These are phyloP conservation scores for Nepenthes alata DNA, from an alignment of 179 eudicot genomes.

Conservation along the genomic window DNA sequence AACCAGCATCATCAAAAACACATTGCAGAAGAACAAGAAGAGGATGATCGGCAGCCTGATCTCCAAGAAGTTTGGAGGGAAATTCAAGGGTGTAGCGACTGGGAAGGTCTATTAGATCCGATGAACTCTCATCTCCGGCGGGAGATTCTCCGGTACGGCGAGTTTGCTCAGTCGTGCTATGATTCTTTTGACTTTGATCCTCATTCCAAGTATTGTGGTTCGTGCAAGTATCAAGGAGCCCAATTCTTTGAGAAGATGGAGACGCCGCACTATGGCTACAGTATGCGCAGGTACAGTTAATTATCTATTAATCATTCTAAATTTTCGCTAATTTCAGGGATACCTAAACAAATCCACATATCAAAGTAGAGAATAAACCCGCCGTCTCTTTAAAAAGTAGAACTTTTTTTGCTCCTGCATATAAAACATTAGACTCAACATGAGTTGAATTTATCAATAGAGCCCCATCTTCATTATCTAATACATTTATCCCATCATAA, in stretches of 20 bases:
- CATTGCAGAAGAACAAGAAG: slow-evolving; percentile 6
- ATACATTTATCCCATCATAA: too few relatives aligned
- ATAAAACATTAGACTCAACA: too few relatives aligned
- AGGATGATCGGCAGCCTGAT: slow-evolving; percentile 15
- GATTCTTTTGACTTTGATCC: slow-evolving; percentile 81
- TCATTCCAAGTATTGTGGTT: slow-evolving; percentile 72
- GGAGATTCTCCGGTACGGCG: slow-evolving; percentile 63
- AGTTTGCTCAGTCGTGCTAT: slow-evolving; percentile 65
- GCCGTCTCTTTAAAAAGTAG: too few relatives aligned
- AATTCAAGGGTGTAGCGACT: slow-evolving; percentile 47
- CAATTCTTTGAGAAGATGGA: slow-evolving; percentile 55
- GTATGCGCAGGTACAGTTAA: slow-evolving; percentile 25
- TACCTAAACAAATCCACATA: too few relatives aligned
- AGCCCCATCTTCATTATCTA: too few relatives aligned
- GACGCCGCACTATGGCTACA: slow-evolving; percentile 48
- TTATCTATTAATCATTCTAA: too few relatives aligned
- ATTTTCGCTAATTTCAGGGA: too few relatives aligned
- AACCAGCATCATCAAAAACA: background rate
- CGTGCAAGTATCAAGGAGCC: slow-evolving; percentile 43
- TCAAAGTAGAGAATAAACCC: too few relatives aligned
- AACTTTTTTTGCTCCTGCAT: too few relatives aligned
- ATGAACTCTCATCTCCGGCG: slow-evolving; percentile 45
- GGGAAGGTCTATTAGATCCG: slow-evolving; percentile 59
- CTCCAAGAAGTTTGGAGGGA: slow-evolving; percentile 48
- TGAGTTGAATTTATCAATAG: too few relatives aligned